Evolutionary conservation across 441 rosid genomes (phyloP), one percentile per base, ranked within the genome.

Genomic region (Macaranga tanarius): DNA sequence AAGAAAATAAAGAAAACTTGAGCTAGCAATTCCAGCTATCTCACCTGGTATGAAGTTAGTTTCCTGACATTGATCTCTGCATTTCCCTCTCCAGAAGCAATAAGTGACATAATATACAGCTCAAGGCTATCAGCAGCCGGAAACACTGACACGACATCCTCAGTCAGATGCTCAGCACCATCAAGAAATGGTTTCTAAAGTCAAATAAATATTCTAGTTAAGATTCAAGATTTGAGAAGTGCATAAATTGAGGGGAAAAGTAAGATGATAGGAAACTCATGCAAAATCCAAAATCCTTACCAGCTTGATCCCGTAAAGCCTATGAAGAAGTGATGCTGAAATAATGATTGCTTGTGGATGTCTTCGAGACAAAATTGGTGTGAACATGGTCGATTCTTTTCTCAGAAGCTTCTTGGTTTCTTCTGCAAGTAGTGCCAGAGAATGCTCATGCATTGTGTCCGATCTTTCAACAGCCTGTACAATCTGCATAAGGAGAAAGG

Each of bases 141-240:
- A 74, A 93, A 92, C 62, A 96, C 99, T 81, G 97, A 89, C 73
- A 86, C 92, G 20, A 86, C 92, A 79, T 91, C 99, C 83, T 96
- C 99, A 6, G 97, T 93, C 82, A 96, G 83, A 76, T 93, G 95
- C 78, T 96, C 97, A 67, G 89, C 89, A 73, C 84, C 82, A 82
- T 93, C 97, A 77, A 88, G 89, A 82, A 96, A 96, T 66, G 99
- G 98, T 90, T 89, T 96, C 99, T 96, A 91, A 77, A 82, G 73
- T 83, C 23, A 73, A 65, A 73, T 3, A 79, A 69, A n/a, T n/a
- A n/a, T 66, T 75, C 65, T 66, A 68, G 20, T 68, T 79, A 71
- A 73, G 52, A 77, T 62, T 59, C 59, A 25, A 59, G 47, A 70
- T 56, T 40, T 65, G 19, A 62, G 71, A 71, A 28, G 65, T 22